These are phyloP conservation scores for Wickerhamomyces alni DNA, from an alignment of 805 yeast species.

Conservation along the genomic window DNA sequence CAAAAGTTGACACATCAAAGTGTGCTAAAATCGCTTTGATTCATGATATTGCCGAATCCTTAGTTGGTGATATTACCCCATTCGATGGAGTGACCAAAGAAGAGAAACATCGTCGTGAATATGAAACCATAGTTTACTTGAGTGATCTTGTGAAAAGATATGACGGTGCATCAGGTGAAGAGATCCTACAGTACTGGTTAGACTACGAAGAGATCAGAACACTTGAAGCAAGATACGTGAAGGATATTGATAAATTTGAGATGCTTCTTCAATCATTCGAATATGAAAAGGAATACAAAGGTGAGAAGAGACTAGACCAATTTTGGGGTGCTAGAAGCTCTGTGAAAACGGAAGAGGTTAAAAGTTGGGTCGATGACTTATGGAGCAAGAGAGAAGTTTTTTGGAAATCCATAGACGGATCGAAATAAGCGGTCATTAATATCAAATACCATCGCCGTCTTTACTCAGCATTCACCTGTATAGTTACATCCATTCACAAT, in stretches of 20 bases:
- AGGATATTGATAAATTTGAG: conserved; percentile 91
- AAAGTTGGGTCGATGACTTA: conserved; percentile 59
- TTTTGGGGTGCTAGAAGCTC: conserved; percentile 57
- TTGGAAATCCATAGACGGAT: conserved; percentile 24
- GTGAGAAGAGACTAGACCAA: conserved; percentile 55
- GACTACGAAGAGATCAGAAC: conserved; percentile 85
- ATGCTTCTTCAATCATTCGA: conserved; percentile 77
- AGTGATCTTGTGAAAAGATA: conserved; percentile 57
- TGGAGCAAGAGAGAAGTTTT: conserved; percentile 38
- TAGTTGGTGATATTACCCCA: conserved; percentile 95
- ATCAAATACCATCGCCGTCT: too few species aligned
- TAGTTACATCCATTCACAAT: too few species aligned
- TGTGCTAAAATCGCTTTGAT: conserved; percentile 84
- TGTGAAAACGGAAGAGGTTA: conserved; percentile 69
- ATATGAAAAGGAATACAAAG: conserved; percentile 65
- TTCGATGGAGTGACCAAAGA: conserved; percentile 61
- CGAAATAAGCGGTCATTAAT: neutral
- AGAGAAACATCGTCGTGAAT: conserved; percentile 84
- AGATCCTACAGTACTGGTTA: conserved; percentile 68
- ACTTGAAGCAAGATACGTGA: conserved; percentile 82
- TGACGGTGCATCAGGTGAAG: conserved; percentile 54
- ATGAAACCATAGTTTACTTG: conserved; percentile 62
- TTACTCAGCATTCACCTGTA: too few species aligned
- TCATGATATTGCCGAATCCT: conserved; percentile 91
- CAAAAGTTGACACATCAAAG: conserved; percentile 50